A percentile compares a stretch with the other conserved stretches of the same genome.
These are phyloP conservation scores for Chaetomium fimeti DNA, from an alignment of 495 filamentous ascomycete species.

Conservation along the genomic window DNA sequence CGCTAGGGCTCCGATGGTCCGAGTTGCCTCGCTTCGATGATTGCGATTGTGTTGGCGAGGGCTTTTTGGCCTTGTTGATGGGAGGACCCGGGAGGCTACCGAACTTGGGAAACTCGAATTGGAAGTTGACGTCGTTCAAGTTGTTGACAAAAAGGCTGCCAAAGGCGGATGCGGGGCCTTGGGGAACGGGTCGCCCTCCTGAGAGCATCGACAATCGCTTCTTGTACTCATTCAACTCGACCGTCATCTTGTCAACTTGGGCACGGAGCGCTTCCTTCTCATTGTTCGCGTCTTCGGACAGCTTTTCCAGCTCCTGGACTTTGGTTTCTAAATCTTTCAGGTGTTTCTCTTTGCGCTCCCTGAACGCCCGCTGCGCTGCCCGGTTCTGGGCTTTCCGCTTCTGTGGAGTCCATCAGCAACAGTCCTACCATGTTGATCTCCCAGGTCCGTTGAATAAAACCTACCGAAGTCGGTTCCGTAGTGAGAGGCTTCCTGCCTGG, in stretches of 20 bases:
- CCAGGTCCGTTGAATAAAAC: constrained; percentile 35
- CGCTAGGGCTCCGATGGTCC: constrained; percentile 34
- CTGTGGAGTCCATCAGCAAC: constrained; percentile 57
- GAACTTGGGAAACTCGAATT: constrained; percentile 91
- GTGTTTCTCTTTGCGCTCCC: constrained; percentile 97
- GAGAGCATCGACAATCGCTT: constrained; percentile 70
- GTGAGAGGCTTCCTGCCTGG: constrained; percentile 94
- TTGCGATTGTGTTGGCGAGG: constrained; percentile 25
- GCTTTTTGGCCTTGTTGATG: constrained; percentile 42
- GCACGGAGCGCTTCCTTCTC: constrained; percentile 83
- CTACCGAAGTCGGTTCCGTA: constrained; percentile 91
- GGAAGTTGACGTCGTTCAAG: constrained; percentile 70
- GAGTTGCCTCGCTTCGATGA: constrained; percentile 29
- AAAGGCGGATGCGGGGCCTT: constrained; percentile 34
- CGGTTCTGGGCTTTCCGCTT: constrained; percentile 99
- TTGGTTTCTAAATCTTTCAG: constrained; percentile 94
- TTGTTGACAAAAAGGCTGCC: constrained; percentile 58
- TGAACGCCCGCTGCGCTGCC: constrained; percentile 93
- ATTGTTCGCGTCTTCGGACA: constrained; percentile 74
- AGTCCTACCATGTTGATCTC: not conserved
- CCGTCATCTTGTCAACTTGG: constrained; percentile 81
- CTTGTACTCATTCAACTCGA: constrained; percentile 84
- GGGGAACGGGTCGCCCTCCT: constrained; percentile 29
- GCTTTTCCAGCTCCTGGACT: constrained; percentile 86
- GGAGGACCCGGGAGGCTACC: constrained; percentile 68